Evolutionary conservation across 148 eudicot genomes (phyloP).

Genomic region (Rhododendron ovatum): DNA sequence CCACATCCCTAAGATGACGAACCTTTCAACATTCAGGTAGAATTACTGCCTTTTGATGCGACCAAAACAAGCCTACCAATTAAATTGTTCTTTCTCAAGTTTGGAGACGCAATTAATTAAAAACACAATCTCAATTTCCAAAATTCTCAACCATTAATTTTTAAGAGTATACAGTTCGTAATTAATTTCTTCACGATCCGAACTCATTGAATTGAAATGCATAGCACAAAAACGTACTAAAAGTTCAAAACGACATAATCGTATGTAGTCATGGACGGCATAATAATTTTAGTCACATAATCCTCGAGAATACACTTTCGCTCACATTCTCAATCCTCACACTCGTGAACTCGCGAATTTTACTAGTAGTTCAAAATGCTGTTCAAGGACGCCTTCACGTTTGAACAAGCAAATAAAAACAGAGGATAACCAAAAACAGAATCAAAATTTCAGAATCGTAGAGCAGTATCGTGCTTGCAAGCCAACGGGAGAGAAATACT

Average conservation of each 20-base stretch:
- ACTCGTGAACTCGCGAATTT: background rate
- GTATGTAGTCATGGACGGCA: background rate
- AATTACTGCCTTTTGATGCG: background rate
- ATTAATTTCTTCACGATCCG: background rate
- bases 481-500: constrained; percentile 80
- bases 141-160: background rate
- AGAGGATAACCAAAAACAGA: background rate
- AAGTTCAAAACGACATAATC: background rate
- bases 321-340: background rate
- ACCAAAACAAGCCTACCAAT: background rate
- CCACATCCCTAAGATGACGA: background rate
- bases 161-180: background rate
- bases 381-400: background rate
- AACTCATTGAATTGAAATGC: background rate
- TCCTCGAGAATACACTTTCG: background rate
- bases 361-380: background rate
- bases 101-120: background rate
- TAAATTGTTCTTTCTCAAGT: background rate
- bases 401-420: background rate
- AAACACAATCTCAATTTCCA: background rate
- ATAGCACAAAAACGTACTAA: background rate
- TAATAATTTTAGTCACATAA: background rate
- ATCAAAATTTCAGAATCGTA: background rate
- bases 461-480: constrained; percentile 89
- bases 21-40: background rate